phyloP scores from a whole-genome alignment of 1,139 yeast genomes.

The Pichia sp. region DNA sequence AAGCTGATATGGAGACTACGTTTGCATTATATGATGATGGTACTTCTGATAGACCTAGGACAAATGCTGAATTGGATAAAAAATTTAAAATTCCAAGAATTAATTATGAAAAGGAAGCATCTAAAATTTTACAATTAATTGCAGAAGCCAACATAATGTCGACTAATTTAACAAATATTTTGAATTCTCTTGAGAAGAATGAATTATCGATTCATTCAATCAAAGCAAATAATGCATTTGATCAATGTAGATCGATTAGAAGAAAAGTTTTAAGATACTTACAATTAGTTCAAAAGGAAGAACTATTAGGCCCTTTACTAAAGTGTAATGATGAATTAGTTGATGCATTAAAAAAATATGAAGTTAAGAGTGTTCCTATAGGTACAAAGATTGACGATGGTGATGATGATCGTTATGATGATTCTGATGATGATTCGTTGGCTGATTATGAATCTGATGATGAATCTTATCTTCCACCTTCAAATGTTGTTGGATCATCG shows the following conservation, averaged over 20 bases:
- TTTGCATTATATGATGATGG: conserved; percentile 20
- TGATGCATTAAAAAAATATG: conserved; percentile 61
- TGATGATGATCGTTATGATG: conserved; percentile 28
- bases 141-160: conserved; percentile 76
- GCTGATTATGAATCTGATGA: conserved; percentile 30
- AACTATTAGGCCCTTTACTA: conserved; percentile 75
- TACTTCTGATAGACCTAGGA: conserved; percentile 14
- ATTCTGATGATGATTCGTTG: conserved; percentile 31
- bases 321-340: conserved; percentile 89
- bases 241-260: conserved; percentile 69
- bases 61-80: conserved; percentile 43
- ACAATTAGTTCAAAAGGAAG: conserved; percentile 79
- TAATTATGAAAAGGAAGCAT: conserved; percentile 64
- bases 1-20: conserved; percentile 36
- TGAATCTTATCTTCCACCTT: conserved; percentile 14
- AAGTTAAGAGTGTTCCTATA: conserved; percentile 44
- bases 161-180: conserved; percentile 60
- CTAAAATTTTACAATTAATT: conserved; percentile 59
- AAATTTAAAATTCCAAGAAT: conserved; percentile 60
- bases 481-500: conserved; percentile 31
- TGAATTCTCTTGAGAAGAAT: conserved; percentile 46
- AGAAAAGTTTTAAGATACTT: conserved; percentile 72
- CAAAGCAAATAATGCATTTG: conserved; percentile 54
- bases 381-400: conserved; percentile 23
- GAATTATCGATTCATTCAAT: conserved; percentile 57